A percentile compares a stretch with the other conserved stretches of the same genome.
Evolutionary conservation across 176 grass and related monocot genomes (phyloP).

Genomic region (Phyllostachys edulis): DNA sequence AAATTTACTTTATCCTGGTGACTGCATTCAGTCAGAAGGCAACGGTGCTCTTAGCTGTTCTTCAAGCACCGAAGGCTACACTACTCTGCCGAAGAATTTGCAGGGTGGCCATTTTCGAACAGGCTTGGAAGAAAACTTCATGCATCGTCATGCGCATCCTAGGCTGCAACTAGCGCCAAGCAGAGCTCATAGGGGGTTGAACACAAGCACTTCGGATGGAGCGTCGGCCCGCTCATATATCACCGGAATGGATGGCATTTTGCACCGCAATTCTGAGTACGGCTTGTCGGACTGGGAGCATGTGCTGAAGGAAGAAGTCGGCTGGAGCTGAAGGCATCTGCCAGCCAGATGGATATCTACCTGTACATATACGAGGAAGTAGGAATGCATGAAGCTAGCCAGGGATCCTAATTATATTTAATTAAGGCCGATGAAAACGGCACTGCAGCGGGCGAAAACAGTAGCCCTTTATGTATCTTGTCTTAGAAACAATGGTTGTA

Average conservation of each 20-base stretch:
- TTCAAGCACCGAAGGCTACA: constrained; percentile 20
- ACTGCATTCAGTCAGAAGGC: constrained; percentile 20
- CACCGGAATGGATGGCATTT: constrained; percentile 19
- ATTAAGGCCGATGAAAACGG: constrained; percentile 9
- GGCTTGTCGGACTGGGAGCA: constrained; percentile 48
- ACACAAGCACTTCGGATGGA: neutral
- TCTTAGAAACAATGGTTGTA: constrained; percentile 2
- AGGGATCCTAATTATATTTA: constrained; percentile 4
- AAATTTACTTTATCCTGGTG: constrained; percentile 16
- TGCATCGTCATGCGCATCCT: neutral
- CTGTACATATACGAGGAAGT: constrained; percentile 30
- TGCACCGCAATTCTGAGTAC: constrained; percentile 1
- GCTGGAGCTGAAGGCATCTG: constrained; percentile 30
- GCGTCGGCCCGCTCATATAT: neutral
- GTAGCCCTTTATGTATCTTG: neutral
- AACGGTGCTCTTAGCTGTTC: neutral
- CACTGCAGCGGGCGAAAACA: neutral
- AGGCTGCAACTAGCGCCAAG: neutral
- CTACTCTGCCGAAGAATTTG: constrained; percentile 11
- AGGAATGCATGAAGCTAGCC: neutral
- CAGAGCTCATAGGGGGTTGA: neutral
- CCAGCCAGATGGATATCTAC: neutral
- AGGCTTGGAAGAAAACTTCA: constrained; percentile 29
- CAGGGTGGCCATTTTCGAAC: constrained; percentile 1
- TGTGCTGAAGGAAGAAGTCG: constrained; percentile 40